These are phyloP conservation scores for Aspergillus ibericus DNA, from an alignment of 2,329 filamentous ascomycete genomes.

Conservation along the genomic window DNA sequence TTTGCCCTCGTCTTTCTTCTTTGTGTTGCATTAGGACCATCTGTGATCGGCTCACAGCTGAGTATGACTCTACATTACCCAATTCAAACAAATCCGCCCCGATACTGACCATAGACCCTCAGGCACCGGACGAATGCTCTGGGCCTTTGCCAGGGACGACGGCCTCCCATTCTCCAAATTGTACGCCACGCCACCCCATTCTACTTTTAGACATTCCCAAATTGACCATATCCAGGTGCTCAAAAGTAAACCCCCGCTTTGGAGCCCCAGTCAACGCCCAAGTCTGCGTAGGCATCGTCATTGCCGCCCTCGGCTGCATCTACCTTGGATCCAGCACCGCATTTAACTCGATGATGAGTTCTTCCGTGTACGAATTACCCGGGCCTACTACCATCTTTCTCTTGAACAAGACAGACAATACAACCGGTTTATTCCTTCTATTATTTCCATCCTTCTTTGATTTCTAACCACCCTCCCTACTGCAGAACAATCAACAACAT, in stretches of 20 bases:
- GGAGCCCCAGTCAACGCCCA: constrained; percentile 58
- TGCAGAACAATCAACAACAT: constrained; percentile 48
- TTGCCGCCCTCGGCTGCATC: constrained; percentile 61
- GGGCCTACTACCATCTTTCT: too few relatives aligned
- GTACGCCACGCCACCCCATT: constrained; percentile 14
- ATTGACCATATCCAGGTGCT: constrained; percentile 34
- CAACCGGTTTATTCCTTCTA: too few relatives aligned
- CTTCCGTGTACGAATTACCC: constrained; percentile 23
- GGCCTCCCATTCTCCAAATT: constrained; percentile 38
- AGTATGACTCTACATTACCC: constrained; percentile 14
- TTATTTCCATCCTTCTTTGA: too few relatives aligned
- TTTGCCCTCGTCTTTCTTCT: constrained; percentile 51
- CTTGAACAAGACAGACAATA: too few relatives aligned
- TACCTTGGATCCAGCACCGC: constrained; percentile 67
- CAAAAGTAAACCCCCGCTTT: constrained; percentile 45
- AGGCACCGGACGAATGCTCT: constrained; percentile 56
- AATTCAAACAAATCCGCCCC: background rate
- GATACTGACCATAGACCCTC: constrained; percentile 10
- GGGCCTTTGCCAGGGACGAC: constrained; percentile 59
- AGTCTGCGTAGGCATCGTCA: constrained; percentile 49
- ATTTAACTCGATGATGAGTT: constrained; percentile 56
- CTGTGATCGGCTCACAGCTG: constrained; percentile 35
- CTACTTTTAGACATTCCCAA: too few relatives aligned
- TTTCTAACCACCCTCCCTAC: background rate
- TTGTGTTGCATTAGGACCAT: constrained; percentile 35